These are phyloP conservation scores for Fusarium sp. DNA, from an alignment of 2,329 filamentous ascomycete species.

Conservation along the genomic window DNA sequence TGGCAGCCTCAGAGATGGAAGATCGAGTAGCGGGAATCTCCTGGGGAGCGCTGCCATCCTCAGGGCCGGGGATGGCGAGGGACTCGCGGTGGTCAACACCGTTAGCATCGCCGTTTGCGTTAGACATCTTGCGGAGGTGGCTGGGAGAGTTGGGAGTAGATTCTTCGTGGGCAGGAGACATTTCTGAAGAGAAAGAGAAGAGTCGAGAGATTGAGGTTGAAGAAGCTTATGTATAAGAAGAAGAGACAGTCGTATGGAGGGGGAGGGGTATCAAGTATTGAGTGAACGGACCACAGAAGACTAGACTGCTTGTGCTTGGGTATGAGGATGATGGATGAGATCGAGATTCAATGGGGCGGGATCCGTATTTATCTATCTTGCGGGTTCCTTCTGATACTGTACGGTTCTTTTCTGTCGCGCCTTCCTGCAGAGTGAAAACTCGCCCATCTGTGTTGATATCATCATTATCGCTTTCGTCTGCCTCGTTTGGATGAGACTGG, in stretches of 20 bases:
- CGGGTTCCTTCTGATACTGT: slow-evolving; percentile 2
- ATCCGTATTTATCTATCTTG: slow-evolving; percentile 38
- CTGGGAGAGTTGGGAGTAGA: slow-evolving; percentile 33
- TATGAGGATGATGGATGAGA: slow-evolving; percentile 16
- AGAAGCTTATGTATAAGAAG: slow-evolving; percentile 26
- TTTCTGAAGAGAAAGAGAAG: not conserved
- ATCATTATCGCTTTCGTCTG: slow-evolving; percentile 16
- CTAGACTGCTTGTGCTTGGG: slow-evolving; percentile 17
- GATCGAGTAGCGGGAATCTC: slow-evolving; percentile 77
- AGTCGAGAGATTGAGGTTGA: not conserved
- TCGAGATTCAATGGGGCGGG: slow-evolving; percentile 30
- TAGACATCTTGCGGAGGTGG: slow-evolving; percentile 34
- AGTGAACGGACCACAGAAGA: slow-evolving; percentile 18
- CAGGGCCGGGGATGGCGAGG: slow-evolving; percentile 50
- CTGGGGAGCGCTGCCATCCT: slow-evolving; percentile 64
- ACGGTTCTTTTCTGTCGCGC: not conserved
- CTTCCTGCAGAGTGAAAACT: slow-evolving; percentile 27
- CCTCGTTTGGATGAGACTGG: slow-evolving; percentile 9
- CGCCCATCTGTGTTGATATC: slow-evolving; percentile 37
- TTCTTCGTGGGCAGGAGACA: slow-evolving; percentile 65
- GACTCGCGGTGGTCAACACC: slow-evolving; percentile 32
- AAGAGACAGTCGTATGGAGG: slow-evolving; percentile 10
- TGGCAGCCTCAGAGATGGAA: slow-evolving; percentile 73
- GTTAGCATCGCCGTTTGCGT: slow-evolving; percentile 13
- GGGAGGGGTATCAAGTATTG: slow-evolving; percentile 35